Evolutionary conservation across 129 eudicot genomes (phyloP), one percentile per base, ranked within the genome.

Genomic region (Flaveria linearis): DNA sequence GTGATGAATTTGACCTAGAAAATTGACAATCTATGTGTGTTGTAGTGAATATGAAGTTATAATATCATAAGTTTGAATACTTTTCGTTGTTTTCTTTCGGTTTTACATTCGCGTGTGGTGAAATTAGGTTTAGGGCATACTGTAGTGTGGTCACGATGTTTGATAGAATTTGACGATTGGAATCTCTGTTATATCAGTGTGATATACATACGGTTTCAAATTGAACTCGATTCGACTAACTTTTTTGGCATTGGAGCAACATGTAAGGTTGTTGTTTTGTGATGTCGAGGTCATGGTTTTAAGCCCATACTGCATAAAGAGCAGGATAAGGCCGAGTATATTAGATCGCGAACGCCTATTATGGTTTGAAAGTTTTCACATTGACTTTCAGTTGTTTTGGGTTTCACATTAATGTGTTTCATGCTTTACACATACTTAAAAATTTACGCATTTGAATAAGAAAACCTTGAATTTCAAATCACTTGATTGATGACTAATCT

Each of bases 111-210:
- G 68, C 49, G 26, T 28, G 17, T 72, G 46, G 20, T 53, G 3
- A n/a, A 55, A 55, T 55, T 72, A 55, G 76, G 77, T 41, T 73
- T 73, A 73, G 77, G 77, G 68, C 68, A 12, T 73, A 39, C 22
- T 64, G 13, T 64, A 28, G 43, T 62, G 18, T 3, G 5, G 41
- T 36, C 41, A 36, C 18, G 20, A 15, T 26, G 18, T 62, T 62
- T 26, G 42, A 13, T 26, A 41, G 18, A 28, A 26, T 62, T 26
- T 28, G 43, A 28, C 18, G 5, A 62, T 30, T 9, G 18, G 18
- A 61, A 26, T 61, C 14, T 58, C 33, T 22, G 39, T 58, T 58
- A 10, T 20, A 23, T 36, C 39, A 11, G n/a, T 10, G 5, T 60
- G 26, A 22, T 23, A 12, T 3, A 15, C 23, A 33, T 63, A 2